Base-by-base conservation (phyloP, 441 rosid species). In the Sinapis alba region DNA sequence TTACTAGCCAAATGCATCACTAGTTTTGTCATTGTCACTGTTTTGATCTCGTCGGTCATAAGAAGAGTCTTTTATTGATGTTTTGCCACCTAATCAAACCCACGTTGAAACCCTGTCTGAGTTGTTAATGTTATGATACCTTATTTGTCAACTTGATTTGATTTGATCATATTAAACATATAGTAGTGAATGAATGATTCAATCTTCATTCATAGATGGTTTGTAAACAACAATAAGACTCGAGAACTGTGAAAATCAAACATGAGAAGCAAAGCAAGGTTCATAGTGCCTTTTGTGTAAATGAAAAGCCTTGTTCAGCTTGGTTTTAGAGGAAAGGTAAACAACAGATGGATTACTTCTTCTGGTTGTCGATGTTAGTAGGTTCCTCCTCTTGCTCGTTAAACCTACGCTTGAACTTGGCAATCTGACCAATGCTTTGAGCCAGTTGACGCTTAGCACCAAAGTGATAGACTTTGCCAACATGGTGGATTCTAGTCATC, bases 381-480 rank as follows among this genome's bases (percentile, higher is more conserved):
- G 80, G 80, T 78, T 88, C 88, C 0, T 57, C 80, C 19, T 83
- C 84, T 81, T 83, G 89, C 81, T 83, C 87, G 51, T 86, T 93
- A 45, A 92, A 92, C 6, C 97, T 90, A 23, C 90, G 96, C 71
- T 80, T 90, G 74, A 87, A 94, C 87, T 85, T 92, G 53, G 96
- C 93, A 80, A 94, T 79, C 81, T 94, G 97, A 47, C 98, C 96
- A 28, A 87, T 72, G 54, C 89, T 91, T 73, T 88, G 88, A 77
- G 94, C 98, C 96, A 89, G 78, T 73, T 94, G 98, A 75, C 94
- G 92, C 80, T 76, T 92, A 20, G 96, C 96, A 64, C 96, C 88
- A 75, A 93, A 88, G 78, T 95, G 98, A 82, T 89, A 93, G 21
- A 93, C 97, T 85, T 86, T 88, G 26, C 95, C 98, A 15, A 77